These are phyloP conservation scores for Pontederia crassipes DNA, from an alignment of 176 grass and related monocot genomes.

Conservation along the genomic window DNA sequence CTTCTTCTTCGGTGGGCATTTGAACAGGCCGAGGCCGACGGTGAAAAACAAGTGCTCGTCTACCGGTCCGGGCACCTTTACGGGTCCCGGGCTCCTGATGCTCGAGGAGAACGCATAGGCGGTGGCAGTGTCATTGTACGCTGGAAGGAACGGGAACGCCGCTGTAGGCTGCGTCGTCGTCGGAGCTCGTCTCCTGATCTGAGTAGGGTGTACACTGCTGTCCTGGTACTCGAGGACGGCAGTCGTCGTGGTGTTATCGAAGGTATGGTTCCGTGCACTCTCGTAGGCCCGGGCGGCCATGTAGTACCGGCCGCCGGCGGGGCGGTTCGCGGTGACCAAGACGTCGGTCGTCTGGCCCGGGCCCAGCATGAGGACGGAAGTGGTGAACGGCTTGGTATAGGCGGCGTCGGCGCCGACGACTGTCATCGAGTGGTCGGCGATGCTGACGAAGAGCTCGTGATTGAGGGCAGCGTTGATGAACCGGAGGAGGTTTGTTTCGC, in stretches of 20 bases:
- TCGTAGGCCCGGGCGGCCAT: constrained; percentile 57
- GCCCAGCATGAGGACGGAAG: constrained; percentile 45
- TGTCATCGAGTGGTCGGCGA: constrained; percentile 80
- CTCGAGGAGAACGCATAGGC: constrained; percentile 42
- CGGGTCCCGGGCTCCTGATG: constrained; percentile 39
- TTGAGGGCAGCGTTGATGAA: constrained; percentile 79
- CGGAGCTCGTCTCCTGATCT: neutral
- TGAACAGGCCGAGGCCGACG: constrained; percentile 49
- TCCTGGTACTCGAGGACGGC: constrained; percentile 70
- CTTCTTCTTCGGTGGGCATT: constrained; percentile 28
- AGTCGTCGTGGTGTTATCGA: constrained; percentile 86
- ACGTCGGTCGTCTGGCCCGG: constrained; percentile 94
- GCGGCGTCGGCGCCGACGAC: constrained; percentile 73
- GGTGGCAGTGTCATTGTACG: constrained; percentile 62
- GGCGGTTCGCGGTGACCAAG: constrained; percentile 56
- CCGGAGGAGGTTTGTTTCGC: constrained; percentile 61
- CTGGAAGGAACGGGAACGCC: constrained; percentile 43
- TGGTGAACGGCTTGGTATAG: constrained; percentile 68
- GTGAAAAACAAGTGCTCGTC: constrained; percentile 59
- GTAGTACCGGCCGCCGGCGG: constrained; percentile 72
- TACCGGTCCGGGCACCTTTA: constrained; percentile 57
- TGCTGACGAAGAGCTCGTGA: constrained; percentile 63
- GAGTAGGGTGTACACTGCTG: constrained; percentile 6
- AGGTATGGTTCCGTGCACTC: constrained; percentile 36
- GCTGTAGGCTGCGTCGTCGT: constrained; percentile 24